A percentile compares a stretch with the other conserved stretches of the same genome.
These are phyloP conservation scores for Colletotrichum spinosum DNA, from an alignment of 2,329 filamentous ascomycete species.

Conservation along the genomic window DNA sequence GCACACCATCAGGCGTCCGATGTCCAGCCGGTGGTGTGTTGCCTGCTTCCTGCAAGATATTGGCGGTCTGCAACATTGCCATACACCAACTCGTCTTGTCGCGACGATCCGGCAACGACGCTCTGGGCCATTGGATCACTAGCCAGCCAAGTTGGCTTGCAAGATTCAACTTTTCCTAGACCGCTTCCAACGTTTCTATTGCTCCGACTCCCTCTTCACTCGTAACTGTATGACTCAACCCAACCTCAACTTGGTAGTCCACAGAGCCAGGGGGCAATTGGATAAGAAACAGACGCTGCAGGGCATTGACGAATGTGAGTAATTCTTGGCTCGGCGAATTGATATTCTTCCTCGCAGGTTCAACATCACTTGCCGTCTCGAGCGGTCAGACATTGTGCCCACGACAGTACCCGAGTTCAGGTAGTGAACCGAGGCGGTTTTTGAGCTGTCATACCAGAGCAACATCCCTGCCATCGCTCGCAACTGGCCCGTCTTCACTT, in stretches of 20 bases:
- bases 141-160: conserved; percentile 33
- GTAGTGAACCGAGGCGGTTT: conserved; percentile 6
- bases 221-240: conserved; percentile 5
- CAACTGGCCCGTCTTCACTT: conserved; percentile 25
- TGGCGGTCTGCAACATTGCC: conserved; percentile 35
- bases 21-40: conserved; percentile 11
- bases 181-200: conserved; percentile 24
- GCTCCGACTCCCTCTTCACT: conserved; percentile 12
- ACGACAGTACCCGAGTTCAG: not conserved
- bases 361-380: not conserved
- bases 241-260: conserved; percentile 11
- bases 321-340: not conserved
- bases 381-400: conserved; percentile 6
- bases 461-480: conserved; percentile 32
- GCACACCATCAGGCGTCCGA: too few species aligned
- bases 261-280: not conserved
- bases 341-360: conserved; percentile 9
- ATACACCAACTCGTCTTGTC: conserved; percentile 25
- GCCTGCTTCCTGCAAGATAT: conserved; percentile 31
- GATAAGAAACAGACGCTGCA: too few species aligned
- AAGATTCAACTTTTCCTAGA: conserved; percentile 15
- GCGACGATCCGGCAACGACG: conserved; percentile 30
- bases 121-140: conserved; percentile 29
- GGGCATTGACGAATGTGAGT: too few species aligned
- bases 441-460: conserved; percentile 20